Conservation (phyloP, 495 filamentous ascomycete species). For the Lentithecium fluviatile region DNA sequence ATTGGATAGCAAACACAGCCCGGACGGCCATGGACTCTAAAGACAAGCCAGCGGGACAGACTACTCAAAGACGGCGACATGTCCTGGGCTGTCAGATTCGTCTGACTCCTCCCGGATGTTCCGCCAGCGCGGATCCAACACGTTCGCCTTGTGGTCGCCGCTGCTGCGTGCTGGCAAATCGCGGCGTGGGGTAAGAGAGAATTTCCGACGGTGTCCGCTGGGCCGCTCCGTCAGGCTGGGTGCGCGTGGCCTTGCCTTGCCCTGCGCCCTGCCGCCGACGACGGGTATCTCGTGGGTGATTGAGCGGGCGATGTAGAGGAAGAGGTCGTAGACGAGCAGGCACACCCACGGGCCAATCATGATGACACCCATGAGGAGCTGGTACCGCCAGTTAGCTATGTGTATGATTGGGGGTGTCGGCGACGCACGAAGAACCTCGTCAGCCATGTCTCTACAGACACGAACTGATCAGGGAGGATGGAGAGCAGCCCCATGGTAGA, state of each 20-base stretch:
- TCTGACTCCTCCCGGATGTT: conserved; percentile 22
- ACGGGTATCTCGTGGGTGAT: conserved; percentile 59
- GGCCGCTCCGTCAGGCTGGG: conserved; percentile 63
- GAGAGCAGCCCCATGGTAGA: conserved; percentile 62
- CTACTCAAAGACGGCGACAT: background rate
- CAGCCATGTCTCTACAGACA: conserved; percentile 62
- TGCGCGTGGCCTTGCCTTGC: conserved; percentile 59
- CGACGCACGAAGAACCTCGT: conserved; percentile 61
- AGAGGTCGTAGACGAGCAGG: conserved; percentile 65
- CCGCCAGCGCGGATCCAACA: conserved; percentile 18
- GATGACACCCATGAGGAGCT: conserved; percentile 65
- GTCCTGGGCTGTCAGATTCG: background rate
- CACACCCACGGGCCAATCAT: conserved; percentile 67
- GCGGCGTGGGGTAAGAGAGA: conserved; percentile 46
- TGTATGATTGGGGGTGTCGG: background rate
- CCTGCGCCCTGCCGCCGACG: conserved; percentile 63
- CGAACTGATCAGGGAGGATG: conserved; percentile 58
- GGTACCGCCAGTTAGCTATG: conserved; percentile 14
- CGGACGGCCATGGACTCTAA: no score
- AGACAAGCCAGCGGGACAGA: no score
- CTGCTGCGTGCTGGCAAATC: background rate
- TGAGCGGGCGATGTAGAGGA: conserved; percentile 63
- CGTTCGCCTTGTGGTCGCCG: conserved; percentile 6
- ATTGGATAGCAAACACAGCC: no score
- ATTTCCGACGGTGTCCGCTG: conserved; percentile 52